Base-by-base conservation (phyloP, 2,329 filamentous ascomycete species). In the Cladosporium sp. region DNA sequence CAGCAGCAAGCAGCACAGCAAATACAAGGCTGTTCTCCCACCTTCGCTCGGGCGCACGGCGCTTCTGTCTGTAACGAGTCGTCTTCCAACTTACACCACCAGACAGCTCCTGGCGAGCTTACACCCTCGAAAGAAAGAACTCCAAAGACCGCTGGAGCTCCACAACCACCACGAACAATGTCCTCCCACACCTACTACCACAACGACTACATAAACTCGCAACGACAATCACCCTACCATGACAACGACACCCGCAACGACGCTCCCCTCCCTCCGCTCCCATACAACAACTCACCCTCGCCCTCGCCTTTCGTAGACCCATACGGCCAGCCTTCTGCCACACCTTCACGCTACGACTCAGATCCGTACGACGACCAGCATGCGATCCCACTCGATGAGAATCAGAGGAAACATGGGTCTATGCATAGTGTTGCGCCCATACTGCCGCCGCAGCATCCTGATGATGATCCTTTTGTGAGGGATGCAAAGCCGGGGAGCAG, bases 171-270 rank as follows among this genome's bases (percentile, higher is more conserved):
- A 52, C 59, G 51, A 64, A 59, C 55, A 59, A 80, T 80, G 78
- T 76, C 78, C 47, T 72, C 77, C 58, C 77, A 78, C 73, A 83
- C 88, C 67, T 89, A 89, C 75, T 89, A 89, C 74, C 78, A 80
- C 61, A 75, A 75, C 63, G 70, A 72, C 69, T 25, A 72, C 66
- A 66, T 50, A 11, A 22, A 51, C 47, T 37, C 55, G 14, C 55
- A 49, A n/a, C 30, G 30, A 34, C 50, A 40, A 17, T 50, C 68
- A 69, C 62, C 69, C 72, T 76, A 71, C 61, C 60, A 56, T 62
- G 58, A 63, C 37, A 51, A 61, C 75, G 59, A 71, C 74, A 28
- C 39, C 28, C 75, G 80, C 64, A 71, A 72, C 65, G 75, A 80
- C 61, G 69, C 71, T 49, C 71, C 75, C 37, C 67, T 76, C 62